Base-by-base conservation (phyloP, 1,139 yeast species). In the Hemisphaericaspora xylanilytica region DNA sequence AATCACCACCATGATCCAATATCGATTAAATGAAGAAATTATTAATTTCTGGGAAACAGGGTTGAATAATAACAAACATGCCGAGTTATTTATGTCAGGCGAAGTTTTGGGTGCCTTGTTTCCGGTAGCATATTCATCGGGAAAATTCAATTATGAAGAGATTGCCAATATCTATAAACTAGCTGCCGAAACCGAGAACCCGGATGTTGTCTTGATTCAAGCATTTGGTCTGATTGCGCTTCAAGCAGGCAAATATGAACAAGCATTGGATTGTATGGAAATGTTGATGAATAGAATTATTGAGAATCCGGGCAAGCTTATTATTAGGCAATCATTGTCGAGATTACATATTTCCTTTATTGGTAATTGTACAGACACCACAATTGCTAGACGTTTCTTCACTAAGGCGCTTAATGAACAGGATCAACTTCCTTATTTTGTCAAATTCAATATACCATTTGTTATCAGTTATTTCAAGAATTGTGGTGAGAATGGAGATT, bases 291-390 rank as follows among this genome's bases (percentile, higher is more conserved):
- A 58, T 35, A 33, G 47, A 6, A 63, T 56, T 43, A 72, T 63
- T 45, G 36, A 43, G n/a, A 41, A 47, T 25, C 38, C 50, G 13
- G 43, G 41, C 22, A 45, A 51, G 22, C 45, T 45, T n/a, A 46
- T 48, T 36, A 48, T 59, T 16, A 52, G 56, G 43, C 46, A 52
- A 15, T 55, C 64, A 2, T 60, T 71, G 45, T 61, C 70, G 34
- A 85, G 83, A 59, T 80, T 85, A 37, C 95, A 85, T 61, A 72
- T 84, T 47, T 75, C 85, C 2, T 88, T 89, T 53, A 82, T 89
- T 53, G 95, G 96, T 35, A 81, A 80, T 48, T 84, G 90, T 59
- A 80, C 5, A 20, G 21, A 20, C 8, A 20, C 8, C 6, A 22
- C 9, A 9, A 22, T 22, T 22, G 26, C 26, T 22, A 22, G 26